A percentile compares a stretch with the other conserved stretches of the same genome.
Conservation (phyloP, 1,284 basidiomycete species). For the Volvariella volvacea region DNA sequence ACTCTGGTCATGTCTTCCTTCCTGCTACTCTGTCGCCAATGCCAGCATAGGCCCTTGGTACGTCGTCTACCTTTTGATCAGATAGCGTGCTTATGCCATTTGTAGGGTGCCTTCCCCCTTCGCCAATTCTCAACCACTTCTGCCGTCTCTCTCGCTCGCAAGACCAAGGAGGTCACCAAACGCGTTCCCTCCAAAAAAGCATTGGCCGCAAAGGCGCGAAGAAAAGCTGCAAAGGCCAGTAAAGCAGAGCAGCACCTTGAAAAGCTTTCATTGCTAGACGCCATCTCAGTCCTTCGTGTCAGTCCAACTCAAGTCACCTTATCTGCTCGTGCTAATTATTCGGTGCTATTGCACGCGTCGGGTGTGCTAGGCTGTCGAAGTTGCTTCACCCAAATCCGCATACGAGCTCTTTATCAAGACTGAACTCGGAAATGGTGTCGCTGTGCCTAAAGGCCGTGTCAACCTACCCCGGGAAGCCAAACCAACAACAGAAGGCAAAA, state of each 20-base stretch:
- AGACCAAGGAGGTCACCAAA: slow-evolving; percentile 41
- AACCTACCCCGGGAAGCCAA: slow-evolving; percentile 65
- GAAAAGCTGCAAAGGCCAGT: slow-evolving; percentile 36
- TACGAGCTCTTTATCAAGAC: slow-evolving; percentile 81
- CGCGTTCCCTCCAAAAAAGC: slow-evolving; percentile 58
- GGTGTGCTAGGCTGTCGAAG: slow-evolving; percentile 86
- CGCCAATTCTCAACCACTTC: slow-evolving; percentile 47
- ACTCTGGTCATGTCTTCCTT: not conserved
- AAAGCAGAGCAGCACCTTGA: slow-evolving; percentile 48
- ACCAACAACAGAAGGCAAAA: slow-evolving; percentile 58
- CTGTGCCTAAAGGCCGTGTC: slow-evolving; percentile 72
- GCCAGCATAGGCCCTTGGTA: slow-evolving; percentile 13
- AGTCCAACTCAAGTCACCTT: slow-evolving; percentile 19
- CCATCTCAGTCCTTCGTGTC: slow-evolving; percentile 64
- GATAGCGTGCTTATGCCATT: not conserved
- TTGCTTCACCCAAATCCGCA: slow-evolving; percentile 64
- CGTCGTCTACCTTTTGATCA: slow-evolving; percentile 7
- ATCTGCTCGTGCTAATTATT: not conserved
- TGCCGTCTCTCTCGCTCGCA: slow-evolving; percentile 33
- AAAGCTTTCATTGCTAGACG: slow-evolving; percentile 57
- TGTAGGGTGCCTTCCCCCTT: slow-evolving; percentile 8
- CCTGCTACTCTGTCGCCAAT: slow-evolving; percentile 23
- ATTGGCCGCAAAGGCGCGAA: slow-evolving; percentile 47
- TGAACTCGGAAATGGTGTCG: slow-evolving; percentile 64
- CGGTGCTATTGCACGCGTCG: no score